Percentiles rank a stretch among this genome's conserved stretches.
These are phyloP conservation scores for Fusarium virguliforme DNA, from an alignment of 2,329 filamentous ascomycete genomes.

Conservation along the genomic window DNA sequence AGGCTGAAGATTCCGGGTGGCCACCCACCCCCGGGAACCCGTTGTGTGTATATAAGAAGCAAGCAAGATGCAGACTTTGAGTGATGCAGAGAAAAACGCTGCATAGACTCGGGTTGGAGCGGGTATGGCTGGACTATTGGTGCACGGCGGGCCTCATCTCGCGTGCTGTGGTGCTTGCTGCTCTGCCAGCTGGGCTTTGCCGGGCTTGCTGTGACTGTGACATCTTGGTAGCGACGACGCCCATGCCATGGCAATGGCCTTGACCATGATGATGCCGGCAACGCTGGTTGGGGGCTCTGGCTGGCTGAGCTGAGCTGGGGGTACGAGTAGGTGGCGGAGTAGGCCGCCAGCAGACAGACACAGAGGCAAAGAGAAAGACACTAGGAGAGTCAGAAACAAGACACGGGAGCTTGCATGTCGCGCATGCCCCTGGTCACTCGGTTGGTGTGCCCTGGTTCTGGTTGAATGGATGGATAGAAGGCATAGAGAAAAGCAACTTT, in stretches of 20 bases:
- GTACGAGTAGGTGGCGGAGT: slow-evolving; percentile 20
- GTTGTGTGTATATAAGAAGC: slow-evolving; percentile 49
- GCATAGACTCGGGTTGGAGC: slow-evolving; percentile 45
- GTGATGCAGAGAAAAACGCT: slow-evolving; percentile 39
- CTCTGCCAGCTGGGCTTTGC: slow-evolving; percentile 17
- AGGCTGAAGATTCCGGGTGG: slow-evolving; percentile 44
- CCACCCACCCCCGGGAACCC: slow-evolving; percentile 42
- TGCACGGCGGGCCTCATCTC: slow-evolving; percentile 50
- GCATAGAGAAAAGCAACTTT: slow-evolving; percentile 45
- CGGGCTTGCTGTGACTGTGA: slow-evolving; percentile 18
- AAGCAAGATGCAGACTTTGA: slow-evolving; percentile 42
- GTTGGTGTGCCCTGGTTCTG: neutral
- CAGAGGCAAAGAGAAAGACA: slow-evolving; percentile 36
- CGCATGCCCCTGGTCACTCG: slow-evolving; percentile 33
- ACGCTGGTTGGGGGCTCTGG: slow-evolving; percentile 38
- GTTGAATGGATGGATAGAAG: slow-evolving; percentile 21
- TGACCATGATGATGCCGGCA: slow-evolving; percentile 38
- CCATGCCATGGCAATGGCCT: slow-evolving; percentile 33
- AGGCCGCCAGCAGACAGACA: slow-evolving; percentile 22
- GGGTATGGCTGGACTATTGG: slow-evolving; percentile 48
- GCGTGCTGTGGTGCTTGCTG: slow-evolving; percentile 36
- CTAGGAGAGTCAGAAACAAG: slow-evolving; percentile 36
- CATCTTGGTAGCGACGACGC: slow-evolving; percentile 6
- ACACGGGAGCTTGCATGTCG: slow-evolving; percentile 49
- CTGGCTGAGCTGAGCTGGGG: slow-evolving; percentile 29